Evolutionary conservation across 129 eudicot genomes (phyloP).

Genomic region (Centaurea solstitialis): DNA sequence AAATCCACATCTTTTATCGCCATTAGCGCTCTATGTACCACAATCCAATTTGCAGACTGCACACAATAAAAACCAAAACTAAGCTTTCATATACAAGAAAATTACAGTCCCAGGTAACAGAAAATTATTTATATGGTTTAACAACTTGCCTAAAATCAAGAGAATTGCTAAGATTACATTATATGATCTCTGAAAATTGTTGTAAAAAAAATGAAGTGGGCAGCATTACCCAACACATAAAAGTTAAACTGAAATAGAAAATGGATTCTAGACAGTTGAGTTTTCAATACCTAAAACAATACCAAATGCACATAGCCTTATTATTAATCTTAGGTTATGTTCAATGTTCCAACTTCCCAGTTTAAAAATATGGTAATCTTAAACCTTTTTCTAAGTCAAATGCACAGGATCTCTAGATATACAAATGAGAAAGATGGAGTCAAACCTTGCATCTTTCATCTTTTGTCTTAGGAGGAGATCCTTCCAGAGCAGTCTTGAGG

Average conservation of each 20-base stretch:
- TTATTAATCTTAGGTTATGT: not conserved
- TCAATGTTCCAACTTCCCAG: conserved; percentile 3
- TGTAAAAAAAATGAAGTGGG: not conserved
- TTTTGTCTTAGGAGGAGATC: conserved; percentile 75
- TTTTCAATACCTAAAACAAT: too few species aligned
- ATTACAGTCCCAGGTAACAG: not conserved
- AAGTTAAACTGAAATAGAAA: not conserved
- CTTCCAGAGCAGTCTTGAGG: conserved; percentile 94
- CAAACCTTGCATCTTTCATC: conserved; percentile 94
- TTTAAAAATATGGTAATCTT: not conserved
- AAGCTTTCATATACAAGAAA: not conserved
- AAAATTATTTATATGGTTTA: not conserved
- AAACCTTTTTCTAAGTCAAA: not conserved
- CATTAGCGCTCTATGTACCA: conserved; percentile 92
- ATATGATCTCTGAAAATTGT: not conserved
- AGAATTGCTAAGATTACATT: not conserved
- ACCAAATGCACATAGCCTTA: too few species aligned
- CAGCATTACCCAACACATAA: not conserved
- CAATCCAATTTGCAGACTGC: conserved; percentile 96
- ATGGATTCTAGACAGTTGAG: not conserved
- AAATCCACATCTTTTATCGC: conserved; percentile 87
- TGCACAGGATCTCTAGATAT: not conserved
- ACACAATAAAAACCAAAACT: conserved; percentile 15
- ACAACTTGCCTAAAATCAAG: not conserved
- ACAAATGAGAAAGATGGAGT: not conserved